These are phyloP conservation scores for Apiospora saccharicola DNA, from an alignment of 2,329 filamentous ascomycete species.

Conservation along the genomic window DNA sequence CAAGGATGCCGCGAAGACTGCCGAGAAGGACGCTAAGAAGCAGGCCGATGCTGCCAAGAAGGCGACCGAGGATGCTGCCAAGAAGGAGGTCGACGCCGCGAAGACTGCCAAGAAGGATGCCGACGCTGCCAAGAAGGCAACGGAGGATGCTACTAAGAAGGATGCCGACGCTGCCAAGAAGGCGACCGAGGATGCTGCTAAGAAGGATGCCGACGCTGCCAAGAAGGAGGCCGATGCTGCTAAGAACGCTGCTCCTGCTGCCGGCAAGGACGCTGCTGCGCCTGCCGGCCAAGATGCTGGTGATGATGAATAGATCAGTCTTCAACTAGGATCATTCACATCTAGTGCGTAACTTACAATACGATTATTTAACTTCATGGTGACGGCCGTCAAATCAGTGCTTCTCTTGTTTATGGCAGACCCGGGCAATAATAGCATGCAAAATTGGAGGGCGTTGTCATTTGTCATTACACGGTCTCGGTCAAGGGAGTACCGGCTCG, in stretches of 20 bases:
- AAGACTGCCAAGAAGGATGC: not conserved
- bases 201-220: not conserved
- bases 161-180: not conserved
- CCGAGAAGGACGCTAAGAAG: not conserved
- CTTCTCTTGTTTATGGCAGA: not conserved
- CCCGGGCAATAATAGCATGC: not conserved
- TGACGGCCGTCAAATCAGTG: conserved; percentile 4
- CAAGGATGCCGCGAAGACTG: not conserved
- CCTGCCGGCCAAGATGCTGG: not conserved
- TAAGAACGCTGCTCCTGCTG: not conserved
- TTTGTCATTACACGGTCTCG: not conserved
- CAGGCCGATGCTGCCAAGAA: not conserved
- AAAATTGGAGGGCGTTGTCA: not conserved
- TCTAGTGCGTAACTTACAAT: not conserved
- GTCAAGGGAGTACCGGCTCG: not conserved
- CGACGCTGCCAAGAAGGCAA: not conserved
- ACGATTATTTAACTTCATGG: conserved; percentile 8
- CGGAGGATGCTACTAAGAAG: not conserved
- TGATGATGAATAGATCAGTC: not conserved
- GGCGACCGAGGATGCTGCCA: not conserved
- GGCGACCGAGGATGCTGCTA: not conserved
- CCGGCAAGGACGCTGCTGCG: not conserved
- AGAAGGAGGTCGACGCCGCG: not conserved
- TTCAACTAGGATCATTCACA: not conserved
- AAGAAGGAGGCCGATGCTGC: not conserved